A percentile compares a stretch with the other conserved stretches of the same genome.
These are phyloP conservation scores for Blepharisma stoltei DNA, from an alignment of 73 alveolate genomes.

Conservation along the genomic window DNA sequence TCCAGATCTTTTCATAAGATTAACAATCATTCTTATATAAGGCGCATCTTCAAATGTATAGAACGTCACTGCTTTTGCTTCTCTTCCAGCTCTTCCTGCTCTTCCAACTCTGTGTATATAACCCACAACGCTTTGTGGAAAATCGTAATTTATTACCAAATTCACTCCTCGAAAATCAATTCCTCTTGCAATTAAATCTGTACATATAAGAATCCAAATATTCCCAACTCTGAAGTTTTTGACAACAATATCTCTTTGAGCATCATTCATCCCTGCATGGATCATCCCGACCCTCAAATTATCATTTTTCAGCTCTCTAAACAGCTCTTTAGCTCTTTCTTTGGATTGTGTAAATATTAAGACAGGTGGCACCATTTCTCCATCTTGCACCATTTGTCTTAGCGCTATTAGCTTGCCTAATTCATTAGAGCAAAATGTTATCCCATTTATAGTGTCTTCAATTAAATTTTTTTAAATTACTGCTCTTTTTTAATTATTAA, in stretches of 20 bases:
- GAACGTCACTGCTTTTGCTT: conserved; percentile 81
- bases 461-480: too few relatives aligned
- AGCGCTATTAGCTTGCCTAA: conserved; percentile 26
- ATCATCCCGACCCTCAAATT: conserved; percentile 31
- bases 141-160: conserved; percentile 82
- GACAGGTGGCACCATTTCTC: conserved; percentile 91
- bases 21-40: conserved; percentile 57
- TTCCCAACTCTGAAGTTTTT: conserved; percentile 47
- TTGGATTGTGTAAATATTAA: conserved; percentile 94
- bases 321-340: conserved; percentile 56
- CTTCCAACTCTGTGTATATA: conserved; percentile 92
- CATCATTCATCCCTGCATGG: conserved; percentile 39
- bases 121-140: conserved; percentile 81
- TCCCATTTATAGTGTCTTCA: too few relatives aligned
- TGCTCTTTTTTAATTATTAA: too few relatives aligned
- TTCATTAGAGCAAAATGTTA: neutral
- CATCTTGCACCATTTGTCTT: conserved; percentile 58
- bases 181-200: conserved; percentile 14
- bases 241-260: conserved; percentile 33
- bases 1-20: conserved; percentile 49
- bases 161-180: conserved; percentile 78
- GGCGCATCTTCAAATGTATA: conserved; percentile 85
- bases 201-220: conserved; percentile 15
- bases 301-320: conserved; percentile 35
- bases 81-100: conserved; percentile 59